A percentile compares a stretch with the other conserved stretches of the same genome.
phyloP scores from a whole-genome alignment of 176 grass and related monocot species.

The Calamus simplicifolius region DNA sequence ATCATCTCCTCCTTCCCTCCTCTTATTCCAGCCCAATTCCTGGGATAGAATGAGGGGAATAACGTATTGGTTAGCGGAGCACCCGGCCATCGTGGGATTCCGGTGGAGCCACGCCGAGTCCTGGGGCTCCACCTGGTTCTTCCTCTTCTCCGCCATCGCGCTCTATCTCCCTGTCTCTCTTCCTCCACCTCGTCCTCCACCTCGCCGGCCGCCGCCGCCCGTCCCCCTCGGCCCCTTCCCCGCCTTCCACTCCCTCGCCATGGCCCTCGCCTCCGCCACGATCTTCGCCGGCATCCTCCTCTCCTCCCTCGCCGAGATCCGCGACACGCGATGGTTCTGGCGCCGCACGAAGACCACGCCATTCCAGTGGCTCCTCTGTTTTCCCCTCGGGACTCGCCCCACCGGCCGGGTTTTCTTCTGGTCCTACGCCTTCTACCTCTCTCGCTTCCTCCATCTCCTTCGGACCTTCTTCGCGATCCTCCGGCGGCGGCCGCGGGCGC shows the following conservation, averaged over 20 bases:
- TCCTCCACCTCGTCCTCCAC: slow-evolving; percentile 23
- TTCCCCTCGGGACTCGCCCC: slow-evolving; percentile 68
- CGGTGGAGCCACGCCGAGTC: slow-evolving; percentile 61
- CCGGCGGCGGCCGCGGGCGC: not conserved
- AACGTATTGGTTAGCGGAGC: slow-evolving; percentile 79
- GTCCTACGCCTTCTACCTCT: slow-evolving; percentile 96
- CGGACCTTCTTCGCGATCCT: slow-evolving; percentile 57
- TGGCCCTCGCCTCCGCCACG: slow-evolving; percentile 40
- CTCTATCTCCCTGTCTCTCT: slow-evolving; percentile 37
- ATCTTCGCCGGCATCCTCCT: slow-evolving; percentile 68
- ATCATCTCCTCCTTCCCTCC: too few relatives aligned
- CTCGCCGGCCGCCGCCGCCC: slow-evolving; percentile 15
- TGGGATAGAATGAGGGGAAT: not conserved
- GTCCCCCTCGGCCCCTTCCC: slow-evolving; percentile 54
- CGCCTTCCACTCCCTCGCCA: slow-evolving; percentile 50
- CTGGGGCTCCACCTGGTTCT: slow-evolving; percentile 73
- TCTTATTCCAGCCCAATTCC: too few relatives aligned
- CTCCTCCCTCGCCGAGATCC: slow-evolving; percentile 72
- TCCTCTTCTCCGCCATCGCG: slow-evolving; percentile 52
- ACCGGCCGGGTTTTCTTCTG: slow-evolving; percentile 96
- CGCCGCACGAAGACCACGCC: slow-evolving; percentile 52
- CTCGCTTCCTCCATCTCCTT: slow-evolving; percentile 76
- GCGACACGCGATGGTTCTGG: slow-evolving; percentile 83
- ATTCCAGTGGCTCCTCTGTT: slow-evolving; percentile 85
- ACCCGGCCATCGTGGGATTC: slow-evolving; percentile 80